Percentiles rank a stretch among this genome's conserved stretches.
These are phyloP conservation scores for Medicago lupulina DNA, from an alignment of 306 rosid species.

Conservation along the genomic window DNA sequence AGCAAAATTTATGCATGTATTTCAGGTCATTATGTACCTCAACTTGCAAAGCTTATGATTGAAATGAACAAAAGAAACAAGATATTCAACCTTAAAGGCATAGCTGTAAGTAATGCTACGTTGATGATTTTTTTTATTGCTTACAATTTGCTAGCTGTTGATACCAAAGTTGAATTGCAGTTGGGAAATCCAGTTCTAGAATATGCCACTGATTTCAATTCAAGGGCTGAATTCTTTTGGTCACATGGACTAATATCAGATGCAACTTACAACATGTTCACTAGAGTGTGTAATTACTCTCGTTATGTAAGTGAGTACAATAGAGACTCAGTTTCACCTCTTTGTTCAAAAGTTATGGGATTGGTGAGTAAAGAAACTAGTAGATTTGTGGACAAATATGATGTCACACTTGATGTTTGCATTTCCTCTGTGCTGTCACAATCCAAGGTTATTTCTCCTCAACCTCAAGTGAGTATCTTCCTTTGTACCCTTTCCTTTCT, in stretches of 20 bases:
- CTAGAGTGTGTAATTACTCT: constrained; percentile 54
- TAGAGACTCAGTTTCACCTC: constrained; percentile 53
- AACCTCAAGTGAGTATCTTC: constrained; percentile 49
- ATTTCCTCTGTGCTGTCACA: constrained; percentile 73
- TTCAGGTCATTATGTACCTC: constrained; percentile 83
- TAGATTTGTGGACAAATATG: constrained; percentile 75
- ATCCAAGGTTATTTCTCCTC: constrained; percentile 62
- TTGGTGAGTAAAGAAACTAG: constrained; percentile 78
- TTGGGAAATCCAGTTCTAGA: constrained; percentile 62
- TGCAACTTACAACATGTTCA: constrained; percentile 56
- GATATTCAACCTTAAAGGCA: constrained; percentile 67
- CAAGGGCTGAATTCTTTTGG: constrained; percentile 63
- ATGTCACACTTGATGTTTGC: constrained; percentile 84
- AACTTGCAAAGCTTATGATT: constrained; percentile 72
- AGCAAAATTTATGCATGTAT: not conserved
- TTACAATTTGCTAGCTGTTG: not conserved
- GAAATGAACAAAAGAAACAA: constrained; percentile 58
- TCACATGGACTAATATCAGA: constrained; percentile 66
- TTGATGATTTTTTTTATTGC: not conserved
- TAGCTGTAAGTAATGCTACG: constrained; percentile 58
- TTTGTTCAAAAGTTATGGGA: constrained; percentile 65
- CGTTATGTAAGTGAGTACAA: constrained; percentile 55
- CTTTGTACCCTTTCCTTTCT: not conserved
- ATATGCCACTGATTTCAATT: constrained; percentile 57
- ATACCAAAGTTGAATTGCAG: constrained; percentile 39